Evolutionary conservation across 345 rosid species (phyloP).

Genomic region (Eucalyptus polybractea): DNA sequence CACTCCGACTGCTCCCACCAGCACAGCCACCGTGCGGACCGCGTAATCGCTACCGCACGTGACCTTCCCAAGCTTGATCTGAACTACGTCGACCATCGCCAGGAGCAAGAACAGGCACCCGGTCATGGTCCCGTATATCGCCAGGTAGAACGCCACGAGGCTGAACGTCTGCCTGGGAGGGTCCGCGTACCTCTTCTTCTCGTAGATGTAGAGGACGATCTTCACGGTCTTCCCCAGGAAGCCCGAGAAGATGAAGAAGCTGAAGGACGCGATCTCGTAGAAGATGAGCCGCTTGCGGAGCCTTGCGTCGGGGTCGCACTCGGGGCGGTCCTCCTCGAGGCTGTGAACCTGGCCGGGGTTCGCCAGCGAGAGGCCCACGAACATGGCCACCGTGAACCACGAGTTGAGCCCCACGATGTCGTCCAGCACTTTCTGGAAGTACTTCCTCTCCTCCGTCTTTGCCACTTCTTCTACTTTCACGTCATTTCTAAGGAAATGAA

Average conservation of each 20-base stretch:
- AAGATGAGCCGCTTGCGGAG: neutral
- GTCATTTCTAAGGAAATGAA: neutral
- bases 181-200: neutral
- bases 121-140: neutral
- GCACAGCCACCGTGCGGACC: neutral
- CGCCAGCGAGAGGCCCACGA: slow-evolving; percentile 1
- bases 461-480: neutral
- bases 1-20: neutral
- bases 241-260: slow-evolving; percentile 5
- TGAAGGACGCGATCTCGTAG: slow-evolving; percentile 2
- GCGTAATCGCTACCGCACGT: neutral
- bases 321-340: neutral
- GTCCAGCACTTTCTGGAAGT: neutral
- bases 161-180: neutral
- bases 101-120: neutral
- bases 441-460: neutral
- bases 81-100: slow-evolving; percentile 1
- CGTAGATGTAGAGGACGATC: neutral
- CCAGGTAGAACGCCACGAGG: neutral
- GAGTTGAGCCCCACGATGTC: slow-evolving; percentile 2
- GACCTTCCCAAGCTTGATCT: neutral
- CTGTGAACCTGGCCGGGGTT: neutral
- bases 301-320: neutral
- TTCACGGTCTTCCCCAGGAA: slow-evolving; percentile 1
- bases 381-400: slow-evolving; percentile 1